Base-by-base conservation (phyloP, 768 basidiomycete species). In the Agrocybe praecox region DNA sequence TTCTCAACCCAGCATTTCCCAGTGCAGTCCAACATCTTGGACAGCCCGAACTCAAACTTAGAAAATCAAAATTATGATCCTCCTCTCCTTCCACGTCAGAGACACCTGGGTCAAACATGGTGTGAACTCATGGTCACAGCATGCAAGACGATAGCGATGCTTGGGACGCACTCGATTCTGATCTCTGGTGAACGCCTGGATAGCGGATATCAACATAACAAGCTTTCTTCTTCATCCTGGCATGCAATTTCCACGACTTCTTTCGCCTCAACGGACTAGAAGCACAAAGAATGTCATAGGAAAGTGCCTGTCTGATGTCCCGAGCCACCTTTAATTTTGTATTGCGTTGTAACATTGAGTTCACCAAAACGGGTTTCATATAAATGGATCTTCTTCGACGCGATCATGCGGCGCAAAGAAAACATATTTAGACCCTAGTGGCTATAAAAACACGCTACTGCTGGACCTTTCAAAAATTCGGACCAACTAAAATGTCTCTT, bases 341-440 rank as follows among this genome's bases (percentile, higher is more conserved):
- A 5, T 40, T 40, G 36, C 36, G 14, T 40, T 15, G 14, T 14
- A 24, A 42, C 40, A 50, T 21, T 49, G 46, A 40, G 12, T 14
- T 40, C 36, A 40, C 36, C 36, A 40, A 40, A 40, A 15, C 36
- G 36, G 36, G 36, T 40, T 40, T 40, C 36, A 40, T 40, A 40
- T 22, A 33, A n/a, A 17, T 32, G 26, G 12, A 49, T 49, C 48
- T 49, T 49, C 46, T 49, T 47, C 21, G 15, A 24, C 42, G 21
- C 40, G 22, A 43, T 52, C 51, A 52, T 52, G 51, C 24, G 51
- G 36, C 23, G 8, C 48, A 15, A 34, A 36, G 36, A 55, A 47
- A 55, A 34, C 22, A 36, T 47, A 21, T 34, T 46, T 36, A 19
- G 26, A 46, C 26, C 43, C 24, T 12, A 17, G 18, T 11, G 10